Base-by-base conservation (phyloP, 768 basidiomycete species). In the Pleurotus eryngii region DNA sequence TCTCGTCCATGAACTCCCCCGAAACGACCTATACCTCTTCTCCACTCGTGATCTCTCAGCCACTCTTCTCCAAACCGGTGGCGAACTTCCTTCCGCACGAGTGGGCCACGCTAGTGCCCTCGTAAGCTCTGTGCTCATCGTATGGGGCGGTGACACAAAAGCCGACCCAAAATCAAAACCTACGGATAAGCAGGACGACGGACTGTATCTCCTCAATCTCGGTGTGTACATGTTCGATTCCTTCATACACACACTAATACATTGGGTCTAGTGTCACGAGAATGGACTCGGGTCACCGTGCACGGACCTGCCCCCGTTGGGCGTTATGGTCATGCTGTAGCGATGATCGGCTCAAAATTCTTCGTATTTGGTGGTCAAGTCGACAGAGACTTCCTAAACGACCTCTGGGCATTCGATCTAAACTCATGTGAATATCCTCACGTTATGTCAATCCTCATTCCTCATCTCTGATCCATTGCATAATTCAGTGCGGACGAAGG, bases 111-210 rank as follows among this genome's bases (percentile, higher is more conserved):
- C 95, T 2, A 89, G 90, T 70, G 96, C 96, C 5, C 84, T 98
- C 49, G 94, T 98, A 57, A 93, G 94, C 70, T 94, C 90, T 66
- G 96, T 98, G 49, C 78, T 99, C 59, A 90, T 98, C 59, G 89
- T 98, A 3, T 99, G 97, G 97, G 97, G 97, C 30, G 97, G 96
- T 22, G 97, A 99, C 68, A 98, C 95, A 3, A 95, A 93, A 73
- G 84, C 86, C 12, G 87, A 88, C 64, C 75, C 76, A 20, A 82
- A 77, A 70, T 74, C 80, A 30, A 82, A 78, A 62, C 77, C 77
- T 7, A 74, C 77, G 8, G 93, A 94, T 59, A 85, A 82, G 63
- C 91, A 95, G 72, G 97, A 98, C 68, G 92, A 98, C 70, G 89
- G 85, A 0, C 76, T 98, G 45, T 98, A 98, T 78, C 79, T 99